A percentile compares a stretch with the other conserved stretches of the same genome.
phyloP scores from a whole-genome alignment of 2,329 filamentous ascomycete species.

The Botrytis elliptica region DNA sequence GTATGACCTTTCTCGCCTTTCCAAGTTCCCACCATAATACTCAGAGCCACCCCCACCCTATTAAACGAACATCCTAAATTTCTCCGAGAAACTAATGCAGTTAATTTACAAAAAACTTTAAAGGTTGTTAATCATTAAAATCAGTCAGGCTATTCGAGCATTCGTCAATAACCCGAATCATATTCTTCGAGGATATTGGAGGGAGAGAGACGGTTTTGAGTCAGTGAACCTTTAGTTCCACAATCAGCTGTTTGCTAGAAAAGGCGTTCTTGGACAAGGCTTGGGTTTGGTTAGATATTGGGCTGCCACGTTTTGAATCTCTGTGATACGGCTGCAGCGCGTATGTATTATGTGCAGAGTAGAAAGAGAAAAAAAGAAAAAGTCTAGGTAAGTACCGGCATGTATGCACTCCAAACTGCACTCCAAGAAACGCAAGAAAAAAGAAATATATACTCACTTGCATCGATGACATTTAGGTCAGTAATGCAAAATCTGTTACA shows the following conservation, averaged over 20 bases:
- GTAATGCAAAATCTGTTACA: not conserved
- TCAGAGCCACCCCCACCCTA: not conserved
- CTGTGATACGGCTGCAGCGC: not conserved
- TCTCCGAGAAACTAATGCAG: not conserved
- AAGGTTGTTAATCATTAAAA: not conserved
- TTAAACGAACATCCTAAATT: not conserved
- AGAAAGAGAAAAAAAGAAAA: not conserved
- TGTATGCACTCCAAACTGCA: not conserved
- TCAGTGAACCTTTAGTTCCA: not conserved
- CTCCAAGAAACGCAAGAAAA: not conserved
- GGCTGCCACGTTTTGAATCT: not conserved
- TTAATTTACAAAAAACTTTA: not conserved
- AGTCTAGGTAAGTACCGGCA: not conserved
- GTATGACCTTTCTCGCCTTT: not conserved
- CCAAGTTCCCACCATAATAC: not conserved
- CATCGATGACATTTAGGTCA: not conserved
- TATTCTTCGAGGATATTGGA: not conserved
- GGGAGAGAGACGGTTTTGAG: not conserved
- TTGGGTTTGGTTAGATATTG: not conserved
- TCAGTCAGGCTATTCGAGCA: not conserved
- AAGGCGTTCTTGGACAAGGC: not conserved
- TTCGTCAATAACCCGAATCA: not conserved
- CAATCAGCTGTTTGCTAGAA: not conserved
- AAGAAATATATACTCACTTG: not conserved
- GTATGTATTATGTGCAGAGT: not conserved